Conservation (phyloP, 2,329 filamentous ascomycete genomes). For the Aureobasidium vineae region DNA sequence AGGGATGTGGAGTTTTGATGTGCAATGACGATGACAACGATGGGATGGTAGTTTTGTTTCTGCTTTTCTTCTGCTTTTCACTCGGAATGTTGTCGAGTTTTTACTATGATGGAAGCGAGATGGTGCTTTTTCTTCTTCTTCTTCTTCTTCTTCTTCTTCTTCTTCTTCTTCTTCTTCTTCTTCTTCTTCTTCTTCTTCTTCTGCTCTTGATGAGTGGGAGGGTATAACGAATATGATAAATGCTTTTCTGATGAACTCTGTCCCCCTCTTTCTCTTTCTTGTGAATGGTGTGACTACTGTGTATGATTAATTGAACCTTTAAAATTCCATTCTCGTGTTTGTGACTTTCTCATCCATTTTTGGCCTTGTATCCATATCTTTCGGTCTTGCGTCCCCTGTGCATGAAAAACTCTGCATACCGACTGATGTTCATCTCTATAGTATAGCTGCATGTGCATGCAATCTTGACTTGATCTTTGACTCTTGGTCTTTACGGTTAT, state of each 20-base stretch:
- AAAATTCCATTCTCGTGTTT: no score
- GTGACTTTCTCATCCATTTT: no score
- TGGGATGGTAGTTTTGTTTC: background rate
- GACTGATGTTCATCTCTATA: no score
- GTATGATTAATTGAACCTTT: no score
- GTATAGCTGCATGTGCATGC: no score
- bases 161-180: background rate
- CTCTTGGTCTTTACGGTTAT: no score
- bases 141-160: background rate
- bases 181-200: background rate
- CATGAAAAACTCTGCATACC: no score
- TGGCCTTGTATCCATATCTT: no score
- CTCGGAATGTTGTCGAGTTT: background rate
- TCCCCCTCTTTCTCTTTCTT: background rate
- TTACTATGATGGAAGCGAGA: no score
- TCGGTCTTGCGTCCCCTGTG: no score
- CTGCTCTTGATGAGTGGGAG: slow-evolving; percentile 2
- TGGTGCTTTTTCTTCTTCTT: background rate
- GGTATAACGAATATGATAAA: background rate
- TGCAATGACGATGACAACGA: background rate
- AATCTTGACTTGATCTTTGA: no score
- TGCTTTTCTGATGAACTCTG: background rate
- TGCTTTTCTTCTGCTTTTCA: background rate
- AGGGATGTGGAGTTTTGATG: background rate
- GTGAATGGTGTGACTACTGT: background rate